Evolutionary conservation across 192 early-diverging fungal species (phyloP), one percentile per base, ranked within the genome.

Genomic region (Phlyctochytrium bullatum): DNA sequence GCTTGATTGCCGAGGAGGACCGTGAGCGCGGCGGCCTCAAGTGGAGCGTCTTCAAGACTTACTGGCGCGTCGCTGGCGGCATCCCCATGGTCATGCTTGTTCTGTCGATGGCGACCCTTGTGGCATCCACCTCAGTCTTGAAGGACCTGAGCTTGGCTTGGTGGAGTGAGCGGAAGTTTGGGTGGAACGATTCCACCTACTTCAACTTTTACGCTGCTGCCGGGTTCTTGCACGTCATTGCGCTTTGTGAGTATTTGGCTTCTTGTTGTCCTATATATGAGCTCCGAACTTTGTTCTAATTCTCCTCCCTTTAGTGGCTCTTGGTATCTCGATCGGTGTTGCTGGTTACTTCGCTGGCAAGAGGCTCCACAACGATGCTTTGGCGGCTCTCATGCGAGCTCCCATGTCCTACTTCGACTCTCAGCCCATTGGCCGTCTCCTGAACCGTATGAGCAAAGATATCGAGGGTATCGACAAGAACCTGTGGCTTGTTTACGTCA

Each of bases 331-430:
- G 1, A 61, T 69, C 32, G 70, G 64, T 36, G n/a, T n/a, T n/a
- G n/a, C n/a, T n/a, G 83, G 80, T 58, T 66, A 75, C 14, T 31
- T n/a, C 3, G 86, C 88, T 2, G 80, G 86, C 10, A 76, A 75
- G 65, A 71, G 54, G 0, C 69, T 92, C 10, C 93, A 94, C 76
- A 71, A 81, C 16, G 73, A 78, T 25, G 87, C 92, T 36, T 69
- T 92, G 6, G 29, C 70, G 3, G 74, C 79, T 32, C 76, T 93
- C 4, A 68, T 88, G 68, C 72, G 84, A 3, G 86, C 89, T 2
- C 90, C 91, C 3, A 81, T 91, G 68, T 79, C 78, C 3, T 93
- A 93, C 75, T 91, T 89, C 66, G 81, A 80, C 59, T 80, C 79
- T 10, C 89, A 14, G 54, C 88, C 89, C 23, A 34, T 89, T 10